phyloP scores from a whole-genome alignment of 2,329 filamentous ascomycete genomes.

The Harringtonia aguacate region DNA sequence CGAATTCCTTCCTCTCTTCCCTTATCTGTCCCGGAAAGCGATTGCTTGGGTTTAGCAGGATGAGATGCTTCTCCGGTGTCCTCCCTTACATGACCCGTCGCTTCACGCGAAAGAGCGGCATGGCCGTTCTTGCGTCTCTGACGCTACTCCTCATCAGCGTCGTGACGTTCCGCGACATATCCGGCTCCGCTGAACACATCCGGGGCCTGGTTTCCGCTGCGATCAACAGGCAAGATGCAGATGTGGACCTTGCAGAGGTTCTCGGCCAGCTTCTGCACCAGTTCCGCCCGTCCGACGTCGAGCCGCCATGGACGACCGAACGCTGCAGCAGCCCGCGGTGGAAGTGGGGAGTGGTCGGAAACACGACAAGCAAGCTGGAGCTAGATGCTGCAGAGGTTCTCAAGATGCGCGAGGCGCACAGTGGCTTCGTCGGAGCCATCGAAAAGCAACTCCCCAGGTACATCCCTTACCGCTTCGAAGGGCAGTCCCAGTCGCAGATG shows the following conservation, averaged over 20 bases:
- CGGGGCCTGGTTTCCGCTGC: too few relatives aligned
- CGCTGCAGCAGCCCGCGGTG: conserved; percentile 4
- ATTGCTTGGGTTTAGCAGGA: too few relatives aligned
- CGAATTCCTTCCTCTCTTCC: too few relatives aligned
- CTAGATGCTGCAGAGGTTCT: conserved; percentile 1
- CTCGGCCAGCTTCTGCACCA: not conserved
- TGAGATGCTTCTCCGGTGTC: too few relatives aligned
- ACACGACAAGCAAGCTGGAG: conserved; percentile 1
- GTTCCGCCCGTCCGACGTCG: not conserved
- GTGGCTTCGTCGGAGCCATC: conserved; percentile 1
- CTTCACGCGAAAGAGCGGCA: too few relatives aligned
- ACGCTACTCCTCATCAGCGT: too few relatives aligned
- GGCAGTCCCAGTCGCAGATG: not conserved
- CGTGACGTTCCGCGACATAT: too few relatives aligned
- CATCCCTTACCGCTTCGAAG: not conserved
- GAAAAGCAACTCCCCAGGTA: not conserved
- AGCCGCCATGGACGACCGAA: not conserved
- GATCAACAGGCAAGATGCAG: too few relatives aligned
- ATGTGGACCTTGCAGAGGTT: not conserved
- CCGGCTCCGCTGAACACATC: too few relatives aligned
- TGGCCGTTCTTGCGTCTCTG: too few relatives aligned
- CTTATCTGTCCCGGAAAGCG: too few relatives aligned
- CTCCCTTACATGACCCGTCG: too few relatives aligned
- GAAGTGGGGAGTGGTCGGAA: conserved; percentile 5
- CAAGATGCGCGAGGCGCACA: conserved; percentile 6